Conservation (phyloP, 345 rosid species). For the Ailanthus altissimus region DNA sequence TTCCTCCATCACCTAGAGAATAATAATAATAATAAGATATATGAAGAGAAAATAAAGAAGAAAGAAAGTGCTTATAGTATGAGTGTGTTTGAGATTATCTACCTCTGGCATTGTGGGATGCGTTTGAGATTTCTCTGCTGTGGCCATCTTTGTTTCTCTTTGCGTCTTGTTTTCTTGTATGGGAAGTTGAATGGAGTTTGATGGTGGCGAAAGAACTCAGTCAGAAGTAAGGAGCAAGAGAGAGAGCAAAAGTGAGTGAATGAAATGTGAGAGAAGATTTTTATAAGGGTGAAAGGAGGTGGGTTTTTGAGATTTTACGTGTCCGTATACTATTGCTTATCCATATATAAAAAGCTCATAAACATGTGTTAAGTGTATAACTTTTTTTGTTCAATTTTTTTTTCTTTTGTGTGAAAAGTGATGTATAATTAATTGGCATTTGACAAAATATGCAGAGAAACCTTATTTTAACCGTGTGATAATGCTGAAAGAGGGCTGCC, state of each 20-base stretch:
- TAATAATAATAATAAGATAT: neutral
- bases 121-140: constrained; percentile 43
- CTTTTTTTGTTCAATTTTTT: no score
- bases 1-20: constrained; percentile 67
- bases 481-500: constrained; percentile 6
- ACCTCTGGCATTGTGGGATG: constrained; percentile 75
- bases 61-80: neutral
- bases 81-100: constrained; percentile 12
- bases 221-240: no score
- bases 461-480: constrained; percentile 35
- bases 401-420: neutral
- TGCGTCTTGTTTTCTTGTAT: neutral
- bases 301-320: neutral
- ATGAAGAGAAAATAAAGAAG: neutral
- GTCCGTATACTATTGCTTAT: neutral
- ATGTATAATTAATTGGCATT: neutral
- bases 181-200: neutral
- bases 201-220: no score
- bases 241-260: neutral
- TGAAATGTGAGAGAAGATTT: constrained; percentile 5
- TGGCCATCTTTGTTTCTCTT: constrained; percentile 38
- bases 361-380: neutral
- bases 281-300: constrained; percentile 23
- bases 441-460: neutral
- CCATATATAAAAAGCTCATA: constrained; percentile 1